phyloP scores from a whole-genome alignment of 106 monocot species.

The Ottelia alismoides region DNA sequence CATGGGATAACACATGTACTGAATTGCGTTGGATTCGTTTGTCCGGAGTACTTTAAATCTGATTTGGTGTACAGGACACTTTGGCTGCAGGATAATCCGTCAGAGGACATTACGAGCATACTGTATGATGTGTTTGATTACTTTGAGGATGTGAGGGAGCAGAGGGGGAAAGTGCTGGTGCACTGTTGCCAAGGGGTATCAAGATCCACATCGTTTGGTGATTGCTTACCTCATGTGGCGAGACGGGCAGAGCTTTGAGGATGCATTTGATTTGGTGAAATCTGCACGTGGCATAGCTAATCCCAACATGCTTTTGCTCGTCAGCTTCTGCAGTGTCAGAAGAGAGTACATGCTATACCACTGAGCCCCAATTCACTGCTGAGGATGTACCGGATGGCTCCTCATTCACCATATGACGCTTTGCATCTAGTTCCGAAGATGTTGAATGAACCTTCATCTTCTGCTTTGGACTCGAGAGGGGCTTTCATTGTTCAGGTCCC shows the following conservation, averaged over 20 bases:
- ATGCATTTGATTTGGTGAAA: conserved; percentile 83
- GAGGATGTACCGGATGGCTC: too few species aligned
- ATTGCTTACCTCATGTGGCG: conserved; percentile 95
- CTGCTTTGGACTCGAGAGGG: too few species aligned
- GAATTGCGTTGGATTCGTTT: conserved; percentile 82
- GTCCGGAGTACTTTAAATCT: conserved; percentile 79
- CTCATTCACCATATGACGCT: too few species aligned
- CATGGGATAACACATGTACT: too few species aligned
- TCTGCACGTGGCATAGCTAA: conserved; percentile 76
- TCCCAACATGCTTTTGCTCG: conserved; percentile 84
- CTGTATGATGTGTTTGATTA: conserved; percentile 92
- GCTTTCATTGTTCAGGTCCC: conserved; percentile 62
- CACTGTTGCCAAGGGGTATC: conserved; percentile 54
- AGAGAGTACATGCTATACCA: too few species aligned
- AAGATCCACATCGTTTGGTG: conserved; percentile 70
- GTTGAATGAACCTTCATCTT: conserved; percentile 49
- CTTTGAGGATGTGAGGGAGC: conserved; percentile 81
- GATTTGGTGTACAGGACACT: too few species aligned
- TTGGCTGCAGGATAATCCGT: too few species aligned
- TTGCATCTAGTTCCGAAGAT: conserved; percentile 78
- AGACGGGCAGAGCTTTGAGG: too few species aligned
- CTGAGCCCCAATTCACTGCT: too few species aligned
- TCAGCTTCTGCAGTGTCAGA: too few species aligned
- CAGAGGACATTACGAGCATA: conserved; percentile 81
- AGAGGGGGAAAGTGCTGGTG: too few species aligned